phyloP scores from a whole-genome alignment of 768 basidiomycete species.

The Crassisporium funariophilum region DNA sequence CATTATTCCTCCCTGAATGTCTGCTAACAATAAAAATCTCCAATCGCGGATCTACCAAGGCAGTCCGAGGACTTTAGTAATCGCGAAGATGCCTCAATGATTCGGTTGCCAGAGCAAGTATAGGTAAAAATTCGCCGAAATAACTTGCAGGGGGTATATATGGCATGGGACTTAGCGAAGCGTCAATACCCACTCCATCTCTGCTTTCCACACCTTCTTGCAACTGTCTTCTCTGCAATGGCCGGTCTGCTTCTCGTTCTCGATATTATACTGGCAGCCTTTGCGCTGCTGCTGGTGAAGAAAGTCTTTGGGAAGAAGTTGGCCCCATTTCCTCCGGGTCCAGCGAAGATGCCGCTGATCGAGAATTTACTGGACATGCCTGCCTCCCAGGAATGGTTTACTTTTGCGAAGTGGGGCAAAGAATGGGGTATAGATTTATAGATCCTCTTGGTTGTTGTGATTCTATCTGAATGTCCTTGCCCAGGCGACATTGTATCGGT shows the following conservation, averaged over 20 bases:
- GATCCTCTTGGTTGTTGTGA: not conserved
- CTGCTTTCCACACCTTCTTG: not conserved
- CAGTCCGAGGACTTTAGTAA: conserved; percentile 22
- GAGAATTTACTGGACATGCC: conserved; percentile 56
- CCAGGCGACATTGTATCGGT: conserved; percentile 47
- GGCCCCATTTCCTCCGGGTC: conserved; percentile 46
- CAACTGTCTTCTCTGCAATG: no score
- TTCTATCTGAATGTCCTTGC: not conserved
- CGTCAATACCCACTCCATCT: no score
- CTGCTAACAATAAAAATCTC: not conserved
- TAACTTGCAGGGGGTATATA: conserved; percentile 5
- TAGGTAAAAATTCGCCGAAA: not conserved
- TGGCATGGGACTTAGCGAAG: no score
- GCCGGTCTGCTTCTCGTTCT: conserved; percentile 14
- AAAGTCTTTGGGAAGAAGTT: conserved; percentile 16
- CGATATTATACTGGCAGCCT: conserved; percentile 15
- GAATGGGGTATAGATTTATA: conserved; percentile 38
- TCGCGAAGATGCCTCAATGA: conserved; percentile 8
- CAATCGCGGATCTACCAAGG: not conserved
- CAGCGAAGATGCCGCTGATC: conserved; percentile 43
- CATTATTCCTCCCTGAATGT: not conserved
- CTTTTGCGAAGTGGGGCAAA: conserved; percentile 45
- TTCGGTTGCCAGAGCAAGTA: conserved; percentile 7
- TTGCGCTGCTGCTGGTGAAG: conserved; percentile 20
- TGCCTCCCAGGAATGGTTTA: conserved; percentile 44